Conservation (phyloP, 2,329 filamentous ascomycete species). For the Xylariaceae sp. region DNA sequence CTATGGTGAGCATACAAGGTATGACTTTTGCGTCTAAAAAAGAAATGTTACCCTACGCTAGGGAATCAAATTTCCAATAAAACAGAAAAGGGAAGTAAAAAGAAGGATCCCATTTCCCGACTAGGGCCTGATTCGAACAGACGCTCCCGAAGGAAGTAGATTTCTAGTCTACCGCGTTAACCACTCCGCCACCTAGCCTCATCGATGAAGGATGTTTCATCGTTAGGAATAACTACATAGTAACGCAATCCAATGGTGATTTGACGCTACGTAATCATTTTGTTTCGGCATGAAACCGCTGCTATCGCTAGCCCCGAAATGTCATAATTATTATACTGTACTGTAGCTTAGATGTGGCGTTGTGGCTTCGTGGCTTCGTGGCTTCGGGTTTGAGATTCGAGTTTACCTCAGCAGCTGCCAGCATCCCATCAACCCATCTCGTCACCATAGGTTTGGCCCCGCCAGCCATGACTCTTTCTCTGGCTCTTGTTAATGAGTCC, state of each 20-base stretch:
- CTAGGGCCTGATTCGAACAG: constrained; percentile 24
- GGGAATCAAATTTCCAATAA: neutral
- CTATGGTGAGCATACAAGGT: too few species aligned
- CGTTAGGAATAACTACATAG: neutral
- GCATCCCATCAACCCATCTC: too few species aligned
- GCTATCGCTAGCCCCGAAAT: too few species aligned
- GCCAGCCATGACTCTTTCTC: constrained; percentile 38
- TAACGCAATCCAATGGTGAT: too few species aligned
- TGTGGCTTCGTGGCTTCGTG: neutral
- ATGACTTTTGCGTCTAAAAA: too few species aligned
- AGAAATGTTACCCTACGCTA: too few species aligned
- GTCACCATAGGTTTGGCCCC: constrained; percentile 35
- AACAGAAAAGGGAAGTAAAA: neutral
- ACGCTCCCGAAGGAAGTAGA: constrained; percentile 24
- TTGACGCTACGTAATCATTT: too few species aligned
- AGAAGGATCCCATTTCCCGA: neutral
- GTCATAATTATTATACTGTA: too few species aligned
- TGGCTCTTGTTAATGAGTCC: neutral
- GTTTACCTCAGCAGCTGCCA: neutral
- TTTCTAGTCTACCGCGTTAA: constrained; percentile 17
- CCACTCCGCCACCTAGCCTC: constrained; percentile 11
- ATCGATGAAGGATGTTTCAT: neutral
- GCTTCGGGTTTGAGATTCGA: constrained; percentile 1
- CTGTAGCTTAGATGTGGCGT: too few species aligned
- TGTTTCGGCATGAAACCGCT: too few species aligned